Evolutionary conservation across 164 flowering plant species (phyloP).

Genomic region (Buxus sempervirens): DNA sequence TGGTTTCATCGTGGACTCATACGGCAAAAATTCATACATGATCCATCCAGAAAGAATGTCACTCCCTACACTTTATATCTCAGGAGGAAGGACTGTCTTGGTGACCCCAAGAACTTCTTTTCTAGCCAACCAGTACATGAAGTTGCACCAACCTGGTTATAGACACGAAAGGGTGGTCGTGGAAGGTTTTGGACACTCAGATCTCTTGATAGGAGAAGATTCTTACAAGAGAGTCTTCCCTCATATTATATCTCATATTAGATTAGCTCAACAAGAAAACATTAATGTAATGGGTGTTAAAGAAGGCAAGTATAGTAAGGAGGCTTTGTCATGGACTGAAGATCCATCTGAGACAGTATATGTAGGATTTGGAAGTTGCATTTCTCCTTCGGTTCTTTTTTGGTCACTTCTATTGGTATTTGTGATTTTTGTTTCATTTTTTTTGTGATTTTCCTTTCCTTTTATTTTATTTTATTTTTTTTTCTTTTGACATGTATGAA

Average conservation of each 20-base stretch:
- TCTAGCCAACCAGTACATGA: conserved; percentile 57
- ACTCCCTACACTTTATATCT: conserved; percentile 47
- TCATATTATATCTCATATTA: conserved; percentile 44
- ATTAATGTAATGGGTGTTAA: background rate
- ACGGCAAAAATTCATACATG: conserved; percentile 39
- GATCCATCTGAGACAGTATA: conserved; percentile 26
- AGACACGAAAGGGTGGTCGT: conserved; percentile 48
- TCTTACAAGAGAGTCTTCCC: conserved; percentile 44
- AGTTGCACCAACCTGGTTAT: conserved; percentile 55
- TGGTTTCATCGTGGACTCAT: conserved; percentile 48
- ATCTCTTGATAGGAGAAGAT: conserved; percentile 51
- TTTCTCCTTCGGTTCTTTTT: conserved; percentile 18
- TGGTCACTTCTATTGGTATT: conserved; percentile 1
- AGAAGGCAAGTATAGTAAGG: conserved; percentile 17
- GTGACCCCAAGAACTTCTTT: conserved; percentile 54
- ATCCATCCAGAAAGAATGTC: conserved; percentile 60
- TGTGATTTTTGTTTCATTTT: conserved; percentile 1
- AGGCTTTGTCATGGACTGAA: conserved; percentile 34
- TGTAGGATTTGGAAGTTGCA: conserved; percentile 14
- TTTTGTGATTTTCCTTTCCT: background rate
- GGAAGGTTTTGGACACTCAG: conserved; percentile 59
- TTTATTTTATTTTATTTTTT: too few species aligned
- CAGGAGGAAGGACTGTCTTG: conserved; percentile 44
- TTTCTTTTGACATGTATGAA: too few species aligned
- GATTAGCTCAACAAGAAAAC: conserved; percentile 24